Evolutionary conservation across 768 basidiomycete genomes (phyloP), one percentile per base, ranked within the genome.

Genomic region (Suillus alpinus): DNA sequence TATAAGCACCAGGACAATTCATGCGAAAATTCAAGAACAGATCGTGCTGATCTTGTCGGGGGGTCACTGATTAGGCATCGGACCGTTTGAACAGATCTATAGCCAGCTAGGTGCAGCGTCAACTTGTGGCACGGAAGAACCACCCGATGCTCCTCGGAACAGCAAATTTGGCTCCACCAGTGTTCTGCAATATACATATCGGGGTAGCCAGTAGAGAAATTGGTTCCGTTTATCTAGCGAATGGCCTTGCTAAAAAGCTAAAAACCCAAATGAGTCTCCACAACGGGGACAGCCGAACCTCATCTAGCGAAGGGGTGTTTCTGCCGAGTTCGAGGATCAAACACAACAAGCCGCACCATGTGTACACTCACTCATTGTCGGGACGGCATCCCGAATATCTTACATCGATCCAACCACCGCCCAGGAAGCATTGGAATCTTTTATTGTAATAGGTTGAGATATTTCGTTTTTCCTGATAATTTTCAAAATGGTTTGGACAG

Each of bases 181-280:
- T 12, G 51, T 52, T 40, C 18, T 62, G 62, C 59, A 61, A 59
- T 62, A 63, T 68, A 64, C 63, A 65, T 62, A 71, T 72, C 57
- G 50, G 71, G 64, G 12, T 58, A 43, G 57, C 58, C 58, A 59
- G 53, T 55, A 29, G 49, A 56, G 53, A 49, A 65, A 66, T 63
- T 66, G 18, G 20, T 20, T 41, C 64, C 66, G 64, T 60, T 63
- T 46, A 58, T 63, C 62, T 61, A 58, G 65, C 56, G 61, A 68
- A 63, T 62, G 58, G 61, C 18, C 63, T 58, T 59, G 70, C 65
- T 63, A 75, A 74, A 74, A 74, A 67, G 67, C 50, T 65, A 66
- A 76, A 74, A 73, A 75, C 74, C 67, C 69, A 76, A 76, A 70
- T 64, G 59, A 59, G 65, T 63, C 62, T 62, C 69, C 66, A 59